Conservation (phyloP, 2,329 filamentous ascomycete genomes). For the Stromatinia cepivora region DNA sequence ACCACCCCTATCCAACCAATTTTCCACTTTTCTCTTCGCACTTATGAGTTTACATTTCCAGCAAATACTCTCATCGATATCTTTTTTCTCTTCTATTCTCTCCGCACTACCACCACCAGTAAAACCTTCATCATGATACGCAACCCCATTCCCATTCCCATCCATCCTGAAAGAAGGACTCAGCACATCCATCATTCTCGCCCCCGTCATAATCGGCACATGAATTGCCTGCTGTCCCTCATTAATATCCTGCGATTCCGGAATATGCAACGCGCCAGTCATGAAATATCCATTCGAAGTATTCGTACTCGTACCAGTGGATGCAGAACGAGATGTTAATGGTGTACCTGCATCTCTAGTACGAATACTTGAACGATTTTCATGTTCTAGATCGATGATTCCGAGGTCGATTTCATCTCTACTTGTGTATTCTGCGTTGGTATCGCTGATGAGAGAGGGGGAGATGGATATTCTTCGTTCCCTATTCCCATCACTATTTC, state of each 20-base stretch:
- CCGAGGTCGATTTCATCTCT: slow-evolving; percentile 9
- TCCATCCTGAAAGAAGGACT: slow-evolving; percentile 1
- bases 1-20: slow-evolving; percentile 28
- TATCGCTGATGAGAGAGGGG: not conserved
- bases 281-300: not conserved
- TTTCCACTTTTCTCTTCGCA: slow-evolving; percentile 30
- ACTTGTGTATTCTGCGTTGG: not conserved
- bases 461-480: slow-evolving; percentile 2
- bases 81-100: not conserved
- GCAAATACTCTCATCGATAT: slow-evolving; percentile 20
- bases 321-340: not conserved
- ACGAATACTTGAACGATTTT: not conserved
- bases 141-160: not conserved
- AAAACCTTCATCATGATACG: too few relatives aligned
- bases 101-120: too few relatives aligned
- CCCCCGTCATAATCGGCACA: slow-evolving; percentile 21
- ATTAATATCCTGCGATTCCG: not conserved
- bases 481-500: not conserved
- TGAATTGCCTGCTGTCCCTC: not conserved
- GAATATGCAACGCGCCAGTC: not conserved
- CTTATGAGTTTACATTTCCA: slow-evolving; percentile 36
- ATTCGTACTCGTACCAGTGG: not conserved
- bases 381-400: slow-evolving; percentile 18
- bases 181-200: slow-evolving; percentile 5
- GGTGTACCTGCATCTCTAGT: not conserved